Evolutionary conservation across 768 basidiomycete genomes (phyloP).

Genomic region (Amanita phalloides): DNA sequence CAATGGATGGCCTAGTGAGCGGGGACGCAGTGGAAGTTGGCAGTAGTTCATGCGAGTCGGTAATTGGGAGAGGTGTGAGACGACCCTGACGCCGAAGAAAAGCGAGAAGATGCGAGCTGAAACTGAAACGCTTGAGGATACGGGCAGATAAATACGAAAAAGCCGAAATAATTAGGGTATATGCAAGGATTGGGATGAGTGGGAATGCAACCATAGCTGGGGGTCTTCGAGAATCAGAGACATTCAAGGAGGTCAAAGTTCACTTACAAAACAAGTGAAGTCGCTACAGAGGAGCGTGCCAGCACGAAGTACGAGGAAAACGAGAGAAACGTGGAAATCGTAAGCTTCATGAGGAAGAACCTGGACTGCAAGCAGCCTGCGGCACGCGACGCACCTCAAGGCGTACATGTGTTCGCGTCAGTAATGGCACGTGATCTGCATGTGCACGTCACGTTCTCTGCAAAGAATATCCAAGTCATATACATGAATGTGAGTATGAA

Average conservation of each 20-base stretch:
- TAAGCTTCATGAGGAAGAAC: neutral
- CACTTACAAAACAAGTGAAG: slow-evolving; percentile 3
- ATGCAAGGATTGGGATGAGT: slow-evolving; percentile 4
- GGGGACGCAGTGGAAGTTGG: slow-evolving; percentile 11
- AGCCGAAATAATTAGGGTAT: slow-evolving; percentile 4
- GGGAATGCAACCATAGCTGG: slow-evolving; percentile 4
- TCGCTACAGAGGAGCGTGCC: slow-evolving; percentile 1
- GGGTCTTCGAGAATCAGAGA: neutral
- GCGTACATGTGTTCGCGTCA: slow-evolving; percentile 2
- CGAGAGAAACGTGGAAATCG: neutral
- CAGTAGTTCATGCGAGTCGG: slow-evolving; percentile 4
- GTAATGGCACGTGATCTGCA: slow-evolving; percentile 3
- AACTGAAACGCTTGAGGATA: slow-evolving; percentile 3
- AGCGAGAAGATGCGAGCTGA: slow-evolving; percentile 1
- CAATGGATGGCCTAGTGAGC: slow-evolving; percentile 7
- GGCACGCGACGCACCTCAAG: slow-evolving; percentile 1
- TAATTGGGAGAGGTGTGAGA: neutral
- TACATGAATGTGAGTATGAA: too few relatives aligned
- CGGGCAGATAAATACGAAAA: slow-evolving; percentile 5
- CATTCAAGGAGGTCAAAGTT: neutral
- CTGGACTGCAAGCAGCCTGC: neutral
- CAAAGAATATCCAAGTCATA: too few relatives aligned
- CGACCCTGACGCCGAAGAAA: slow-evolving; percentile 5
- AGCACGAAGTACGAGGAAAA: slow-evolving; percentile 3
- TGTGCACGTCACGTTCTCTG: neutral